phyloP scores from a whole-genome alignment of 345 rosid species.

The Linum usitatissimum region DNA sequence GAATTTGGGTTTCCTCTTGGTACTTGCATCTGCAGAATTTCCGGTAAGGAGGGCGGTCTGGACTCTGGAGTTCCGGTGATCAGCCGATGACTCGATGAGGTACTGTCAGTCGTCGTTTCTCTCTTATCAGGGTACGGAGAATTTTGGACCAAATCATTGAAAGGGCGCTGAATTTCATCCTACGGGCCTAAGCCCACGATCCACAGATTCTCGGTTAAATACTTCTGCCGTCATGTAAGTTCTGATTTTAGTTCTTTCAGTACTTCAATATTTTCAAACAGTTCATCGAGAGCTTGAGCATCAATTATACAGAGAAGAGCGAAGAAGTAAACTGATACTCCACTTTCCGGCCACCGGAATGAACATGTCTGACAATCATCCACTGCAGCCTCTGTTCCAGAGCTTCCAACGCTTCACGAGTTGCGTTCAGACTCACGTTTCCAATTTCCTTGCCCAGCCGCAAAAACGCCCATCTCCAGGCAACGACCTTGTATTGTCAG shows the following conservation, averaged over 20 bases:
- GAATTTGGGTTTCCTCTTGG: no score
- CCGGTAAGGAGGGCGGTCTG: no score
- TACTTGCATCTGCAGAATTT: no score
- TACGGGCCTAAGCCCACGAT: background rate
- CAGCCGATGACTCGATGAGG: background rate
- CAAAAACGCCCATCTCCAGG: background rate
- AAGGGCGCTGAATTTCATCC: background rate
- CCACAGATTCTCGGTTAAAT: no score
- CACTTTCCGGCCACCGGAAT: background rate
- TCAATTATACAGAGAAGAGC: background rate
- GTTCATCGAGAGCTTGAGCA: no score
- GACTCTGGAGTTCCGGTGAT: background rate
- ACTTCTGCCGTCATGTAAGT: no score
- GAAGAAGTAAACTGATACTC: no score
- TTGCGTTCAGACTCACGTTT: slow-evolving; percentile 5
- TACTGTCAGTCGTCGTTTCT: background rate
- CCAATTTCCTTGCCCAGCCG: background rate
- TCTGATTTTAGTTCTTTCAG: no score
- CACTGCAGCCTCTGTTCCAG: background rate
- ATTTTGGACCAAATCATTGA: background rate
- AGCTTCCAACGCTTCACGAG: background rate
- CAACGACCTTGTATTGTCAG: background rate
- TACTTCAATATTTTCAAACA: no score
- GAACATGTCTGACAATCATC: background rate
- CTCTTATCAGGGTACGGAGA: background rate